A percentile compares a stretch with the other conserved stretches of the same genome.
Conservation (phyloP, 225 moss, liverwort and hornwort genomes). For the Climacium dendroides region DNA sequence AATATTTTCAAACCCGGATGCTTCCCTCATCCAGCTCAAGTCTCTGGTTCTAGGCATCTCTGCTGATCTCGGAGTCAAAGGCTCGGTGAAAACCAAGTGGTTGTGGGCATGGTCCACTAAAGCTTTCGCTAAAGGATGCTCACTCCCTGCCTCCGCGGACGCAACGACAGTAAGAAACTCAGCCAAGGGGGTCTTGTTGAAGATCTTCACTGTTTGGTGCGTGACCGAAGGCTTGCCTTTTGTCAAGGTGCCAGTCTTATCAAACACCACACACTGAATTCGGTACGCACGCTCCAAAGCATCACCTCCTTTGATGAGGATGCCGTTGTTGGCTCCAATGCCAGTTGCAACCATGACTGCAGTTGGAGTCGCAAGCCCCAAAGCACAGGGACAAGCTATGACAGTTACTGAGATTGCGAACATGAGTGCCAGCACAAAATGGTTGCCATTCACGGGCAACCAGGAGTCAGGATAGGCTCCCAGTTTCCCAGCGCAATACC, state of each 20-base stretch:
- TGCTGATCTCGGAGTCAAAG: constrained; percentile 25
- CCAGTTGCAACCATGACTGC: constrained; percentile 61
- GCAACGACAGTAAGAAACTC: constrained; percentile 72
- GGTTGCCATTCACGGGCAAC: constrained; percentile 52
- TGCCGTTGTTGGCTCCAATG: constrained; percentile 38
- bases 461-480: constrained; percentile 64
- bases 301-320: constrained; percentile 50
- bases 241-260: constrained; percentile 58
- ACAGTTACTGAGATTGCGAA: constrained; percentile 72
- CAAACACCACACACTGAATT: constrained; percentile 49
- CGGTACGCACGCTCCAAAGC: constrained; percentile 41
- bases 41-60: constrained; percentile 36
- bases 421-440: constrained; percentile 81
- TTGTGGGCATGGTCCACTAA: constrained; percentile 72
- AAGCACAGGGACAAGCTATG: constrained; percentile 52
- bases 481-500: constrained; percentile 57
- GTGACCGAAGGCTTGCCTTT: constrained; percentile 46
- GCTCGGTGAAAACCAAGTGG: constrained; percentile 46
- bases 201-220: constrained; percentile 22
- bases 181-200: constrained; percentile 27
- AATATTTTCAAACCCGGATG: constrained; percentile 40
- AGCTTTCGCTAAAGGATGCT: constrained; percentile 81
- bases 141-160: constrained; percentile 77
- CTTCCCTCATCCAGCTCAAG: constrained; percentile 63
- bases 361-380: constrained; percentile 54